Evolutionary conservation across 768 basidiomycete genomes (phyloP).

Genomic region (Leccinum incarnatum): DNA sequence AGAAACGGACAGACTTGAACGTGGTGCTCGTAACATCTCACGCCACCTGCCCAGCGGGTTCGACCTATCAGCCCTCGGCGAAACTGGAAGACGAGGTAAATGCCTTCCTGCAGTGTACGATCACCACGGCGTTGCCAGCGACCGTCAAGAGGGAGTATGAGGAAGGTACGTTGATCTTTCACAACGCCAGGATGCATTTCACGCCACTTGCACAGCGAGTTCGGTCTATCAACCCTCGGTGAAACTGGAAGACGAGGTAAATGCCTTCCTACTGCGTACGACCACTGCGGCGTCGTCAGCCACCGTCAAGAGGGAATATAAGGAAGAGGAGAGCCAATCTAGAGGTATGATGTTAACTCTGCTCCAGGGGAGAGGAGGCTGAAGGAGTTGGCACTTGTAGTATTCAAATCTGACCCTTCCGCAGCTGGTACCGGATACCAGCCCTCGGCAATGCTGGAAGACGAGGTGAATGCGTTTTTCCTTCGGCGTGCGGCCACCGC

Average conservation of each 20-base stretch:
- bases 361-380: background rate
- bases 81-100: conserved; percentile 7
- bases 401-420: background rate
- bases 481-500: background rate
- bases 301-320: background rate
- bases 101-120: background rate
- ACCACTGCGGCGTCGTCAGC: background rate
- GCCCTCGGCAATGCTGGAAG: conserved; percentile 3
- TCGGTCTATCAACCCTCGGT: background rate
- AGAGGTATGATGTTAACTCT: background rate
- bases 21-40: background rate
- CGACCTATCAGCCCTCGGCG: background rate
- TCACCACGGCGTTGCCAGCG: background rate
- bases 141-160: background rate
- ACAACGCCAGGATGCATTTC: background rate
- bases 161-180: too few species aligned
- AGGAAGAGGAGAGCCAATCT: background rate
- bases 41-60: background rate
- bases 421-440: background rate
- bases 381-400: background rate
- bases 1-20: background rate
- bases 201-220: background rate
- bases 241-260: conserved; percentile 4
- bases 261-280: background rate
- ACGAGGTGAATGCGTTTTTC: conserved; percentile 1